Conservation (phyloP, 2,329 filamentous ascomycete species). For the Ascochyta koolunga region DNA sequence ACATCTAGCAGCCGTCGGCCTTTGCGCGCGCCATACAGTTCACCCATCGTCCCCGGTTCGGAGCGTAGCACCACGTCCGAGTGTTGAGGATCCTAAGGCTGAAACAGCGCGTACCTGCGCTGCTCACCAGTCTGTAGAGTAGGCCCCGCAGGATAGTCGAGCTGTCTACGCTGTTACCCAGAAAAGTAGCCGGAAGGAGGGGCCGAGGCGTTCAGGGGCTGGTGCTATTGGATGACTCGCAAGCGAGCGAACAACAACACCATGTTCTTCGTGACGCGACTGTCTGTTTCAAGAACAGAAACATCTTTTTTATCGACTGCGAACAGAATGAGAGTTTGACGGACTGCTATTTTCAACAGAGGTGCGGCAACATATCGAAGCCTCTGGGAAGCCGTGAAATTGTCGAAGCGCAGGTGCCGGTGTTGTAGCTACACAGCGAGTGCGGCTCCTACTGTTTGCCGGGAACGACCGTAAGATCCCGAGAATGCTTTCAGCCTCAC, state of each 20-base stretch:
- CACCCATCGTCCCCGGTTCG: slow-evolving; percentile 38
- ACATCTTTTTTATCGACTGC: slow-evolving; percentile 21
- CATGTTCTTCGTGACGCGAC: slow-evolving; percentile 22
- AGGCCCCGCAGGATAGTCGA: slow-evolving; percentile 41
- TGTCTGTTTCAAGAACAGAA: slow-evolving; percentile 20
- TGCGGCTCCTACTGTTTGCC: slow-evolving; percentile 2
- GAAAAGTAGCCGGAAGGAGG: slow-evolving; percentile 30
- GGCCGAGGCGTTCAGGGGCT: slow-evolving; percentile 32
- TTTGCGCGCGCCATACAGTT: slow-evolving; percentile 22
- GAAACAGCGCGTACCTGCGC: slow-evolving; percentile 34
- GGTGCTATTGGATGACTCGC: slow-evolving; percentile 24
- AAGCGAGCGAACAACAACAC: slow-evolving; percentile 24
- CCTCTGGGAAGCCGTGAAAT: neutral
- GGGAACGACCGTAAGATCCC: neutral
- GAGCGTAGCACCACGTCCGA: slow-evolving; percentile 33
- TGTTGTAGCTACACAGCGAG: neutral
- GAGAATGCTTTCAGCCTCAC: slow-evolving; percentile 3
- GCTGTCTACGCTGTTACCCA: slow-evolving; percentile 20
- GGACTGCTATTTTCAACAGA: slow-evolving; percentile 13
- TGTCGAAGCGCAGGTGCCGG: neutral
- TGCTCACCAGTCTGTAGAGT: slow-evolving; percentile 30
- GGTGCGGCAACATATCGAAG: neutral
- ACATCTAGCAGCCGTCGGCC: slow-evolving; percentile 28
- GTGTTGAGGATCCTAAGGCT: slow-evolving; percentile 33
- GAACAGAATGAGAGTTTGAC: slow-evolving; percentile 1